Evolutionary conservation across 192 early-diverging fungal genomes (phyloP), one percentile per base, ranked within the genome.

Genomic region (Gigaspora rosea): DNA sequence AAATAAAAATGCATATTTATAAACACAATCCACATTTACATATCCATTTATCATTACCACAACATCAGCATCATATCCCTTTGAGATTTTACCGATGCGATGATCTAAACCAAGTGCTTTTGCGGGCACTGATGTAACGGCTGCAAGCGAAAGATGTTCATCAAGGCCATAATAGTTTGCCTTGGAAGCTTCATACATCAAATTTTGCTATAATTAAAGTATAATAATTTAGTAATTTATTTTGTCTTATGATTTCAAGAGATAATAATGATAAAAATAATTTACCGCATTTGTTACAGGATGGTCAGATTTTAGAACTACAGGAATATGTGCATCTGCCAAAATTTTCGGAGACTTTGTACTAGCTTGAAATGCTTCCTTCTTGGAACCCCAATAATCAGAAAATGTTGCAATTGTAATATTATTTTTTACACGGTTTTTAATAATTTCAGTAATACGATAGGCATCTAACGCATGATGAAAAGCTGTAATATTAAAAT

Each of bases 401-500:
- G 88, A 89, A 80, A 93, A 94, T 16, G 90, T 88, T 20, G 92
- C 92, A 52, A 89, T 85, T 1, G 91, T 88, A 61, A 93, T 90
- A 64, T 92, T 84, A 20, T 85, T 83, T 16, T 78, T 80, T 10
- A 87, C 89, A 2, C 86, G 80, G 75, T 41, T 41, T 41, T 84
- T 87, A 10, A 94, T 76, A 49, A 92, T 81, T 12, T 84, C 87
- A 12, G 92, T 88, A 22, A 94, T 83, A 59, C 86, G 82, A 78
- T 92, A 93, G 8, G 93, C 93, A 76, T 91, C 89, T 35, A 92
- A 77, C n/a, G 90, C 93, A 77, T 95, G 93, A 74, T 95, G 93
- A 80, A 95, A 89, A 3, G 93, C 85, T 2, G 82, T 49, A 71
- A 95, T 91, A 54, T 85, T 88, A 78, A 94, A 93, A 71, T 86